Percentiles rank a stretch among this genome's conserved stretches.
Conservation (phyloP, 805 yeast species). For the Millerago galiae region DNA sequence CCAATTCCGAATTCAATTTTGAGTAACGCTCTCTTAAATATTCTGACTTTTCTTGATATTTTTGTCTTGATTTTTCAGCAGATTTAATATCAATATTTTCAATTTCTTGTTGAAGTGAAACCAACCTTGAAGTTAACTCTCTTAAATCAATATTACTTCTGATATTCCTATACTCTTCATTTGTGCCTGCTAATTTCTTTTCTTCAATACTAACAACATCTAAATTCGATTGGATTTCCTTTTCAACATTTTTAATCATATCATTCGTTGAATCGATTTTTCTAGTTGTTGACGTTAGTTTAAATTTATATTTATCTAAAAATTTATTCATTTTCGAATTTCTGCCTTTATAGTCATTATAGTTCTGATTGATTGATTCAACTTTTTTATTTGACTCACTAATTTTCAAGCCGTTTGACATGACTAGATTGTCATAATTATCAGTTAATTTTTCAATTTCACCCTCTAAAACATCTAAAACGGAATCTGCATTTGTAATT, state of each 20-base stretch:
- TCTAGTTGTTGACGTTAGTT: background rate
- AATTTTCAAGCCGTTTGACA: constrained; percentile 1
- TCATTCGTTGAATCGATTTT: constrained; percentile 16
- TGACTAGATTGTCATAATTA: constrained; percentile 15
- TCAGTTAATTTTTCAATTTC: constrained; percentile 16
- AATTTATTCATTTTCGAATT: constrained; percentile 30
- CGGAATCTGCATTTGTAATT: constrained; percentile 15
- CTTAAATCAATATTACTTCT: constrained; percentile 59
- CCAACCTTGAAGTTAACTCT: constrained; percentile 34
- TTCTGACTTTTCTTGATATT: constrained; percentile 53
- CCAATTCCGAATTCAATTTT: constrained; percentile 53
- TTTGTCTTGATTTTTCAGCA: constrained; percentile 55
- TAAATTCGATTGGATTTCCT: constrained; percentile 22
- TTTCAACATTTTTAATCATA: constrained; percentile 21
- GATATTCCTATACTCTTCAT: constrained; percentile 55
- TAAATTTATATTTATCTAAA: background rate
- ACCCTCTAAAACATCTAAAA: constrained; percentile 17
- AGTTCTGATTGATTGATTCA: constrained; percentile 16
- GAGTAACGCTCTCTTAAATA: constrained; percentile 45
- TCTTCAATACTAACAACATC: constrained; percentile 29
- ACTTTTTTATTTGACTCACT: constrained; percentile 1
- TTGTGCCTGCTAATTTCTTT: constrained; percentile 45
- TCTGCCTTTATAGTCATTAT: constrained; percentile 22
- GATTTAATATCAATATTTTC: constrained; percentile 41
- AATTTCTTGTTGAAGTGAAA: constrained; percentile 33